Evolutionary conservation across 2,329 filamentous ascomycete genomes (phyloP).

Genomic region (Clarireedia sp.): DNA sequence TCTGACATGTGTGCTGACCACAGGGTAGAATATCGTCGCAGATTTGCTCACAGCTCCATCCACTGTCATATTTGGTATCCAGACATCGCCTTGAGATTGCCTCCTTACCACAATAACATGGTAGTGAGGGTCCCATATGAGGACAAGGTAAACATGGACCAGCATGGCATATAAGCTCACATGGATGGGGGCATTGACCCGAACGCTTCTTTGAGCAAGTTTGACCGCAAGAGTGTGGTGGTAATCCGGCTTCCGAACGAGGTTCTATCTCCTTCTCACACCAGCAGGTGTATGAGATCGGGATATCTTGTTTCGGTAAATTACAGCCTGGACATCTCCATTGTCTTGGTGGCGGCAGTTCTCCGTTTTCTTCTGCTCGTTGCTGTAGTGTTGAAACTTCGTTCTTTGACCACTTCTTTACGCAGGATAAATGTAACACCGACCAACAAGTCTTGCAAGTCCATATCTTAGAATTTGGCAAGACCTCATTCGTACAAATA

Average conservation of each 20-base stretch:
- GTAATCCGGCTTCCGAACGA: constrained; percentile 63
- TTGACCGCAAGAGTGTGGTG: constrained; percentile 90
- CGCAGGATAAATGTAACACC: constrained; percentile 81
- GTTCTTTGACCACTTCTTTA: constrained; percentile 84
- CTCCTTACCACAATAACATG: constrained; percentile 82
- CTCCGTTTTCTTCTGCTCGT: constrained; percentile 45
- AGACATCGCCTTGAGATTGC: constrained; percentile 63
- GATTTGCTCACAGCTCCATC: constrained; percentile 76
- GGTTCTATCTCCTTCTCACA: constrained; percentile 85
- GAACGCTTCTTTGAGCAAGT: constrained; percentile 72
- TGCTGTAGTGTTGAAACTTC: constrained; percentile 54
- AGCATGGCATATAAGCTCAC: constrained; percentile 79
- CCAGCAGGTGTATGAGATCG: constrained; percentile 78
- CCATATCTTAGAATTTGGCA: constrained; percentile 76
- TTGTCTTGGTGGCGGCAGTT: constrained; percentile 44
- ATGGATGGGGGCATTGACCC: constrained; percentile 80
- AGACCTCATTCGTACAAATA: constrained; percentile 86
- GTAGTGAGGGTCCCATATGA: constrained; percentile 71
- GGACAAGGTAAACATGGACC: constrained; percentile 85
- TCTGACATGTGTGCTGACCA: constrained; percentile 69
- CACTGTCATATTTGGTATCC: constrained; percentile 81
- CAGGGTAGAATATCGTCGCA: constrained; percentile 82
- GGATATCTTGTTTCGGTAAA: constrained; percentile 65
- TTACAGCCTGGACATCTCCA: constrained; percentile 97
- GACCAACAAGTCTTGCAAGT: constrained; percentile 90